Evolutionary conservation across 2,329 filamentous ascomycete genomes (phyloP).

Genomic region (Sporothrix curviconia): DNA sequence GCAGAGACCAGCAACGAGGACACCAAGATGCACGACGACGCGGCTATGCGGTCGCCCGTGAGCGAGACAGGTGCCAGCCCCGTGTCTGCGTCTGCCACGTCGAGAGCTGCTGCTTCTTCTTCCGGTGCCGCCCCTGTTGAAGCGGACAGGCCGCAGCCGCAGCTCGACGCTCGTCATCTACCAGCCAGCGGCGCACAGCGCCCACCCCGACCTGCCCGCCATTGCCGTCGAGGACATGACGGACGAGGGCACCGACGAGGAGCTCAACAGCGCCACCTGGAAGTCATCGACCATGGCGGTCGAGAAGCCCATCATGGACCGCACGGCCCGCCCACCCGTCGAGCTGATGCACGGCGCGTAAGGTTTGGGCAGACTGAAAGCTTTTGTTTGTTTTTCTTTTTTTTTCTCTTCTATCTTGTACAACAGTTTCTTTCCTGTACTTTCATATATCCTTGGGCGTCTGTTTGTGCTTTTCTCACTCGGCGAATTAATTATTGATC

Average conservation of each 20-base stretch:
- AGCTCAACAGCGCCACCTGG: slow-evolving; percentile 20
- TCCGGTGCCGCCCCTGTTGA: slow-evolving; percentile 18
- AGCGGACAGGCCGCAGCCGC: slow-evolving; percentile 42
- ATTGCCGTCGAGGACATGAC: slow-evolving; percentile 64
- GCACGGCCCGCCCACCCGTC: slow-evolving; percentile 57
- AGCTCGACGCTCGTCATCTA: slow-evolving; percentile 59
- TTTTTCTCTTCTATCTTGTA: not conserved
- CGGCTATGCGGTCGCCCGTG: slow-evolving; percentile 30
- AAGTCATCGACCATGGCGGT: not conserved
- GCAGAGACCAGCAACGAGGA: slow-evolving; percentile 26
- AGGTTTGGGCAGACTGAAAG: not conserved
- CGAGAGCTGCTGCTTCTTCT: slow-evolving; percentile 29
- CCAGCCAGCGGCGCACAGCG: slow-evolving; percentile 50
- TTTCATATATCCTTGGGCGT: not conserved
- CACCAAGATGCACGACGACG: slow-evolving; percentile 17
- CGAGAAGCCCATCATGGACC: slow-evolving; percentile 45
- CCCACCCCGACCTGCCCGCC: slow-evolving; percentile 52
- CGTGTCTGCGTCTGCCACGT: too few relatives aligned
- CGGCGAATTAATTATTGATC: not conserved
- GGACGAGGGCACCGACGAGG: slow-evolving; percentile 48
- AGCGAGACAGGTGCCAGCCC: slow-evolving; percentile 28
- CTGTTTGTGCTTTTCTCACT: not conserved
- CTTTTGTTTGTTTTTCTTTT: not conserved
- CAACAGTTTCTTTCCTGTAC: not conserved
- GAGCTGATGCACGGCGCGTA: slow-evolving; percentile 52